Evolutionary conservation across 345 rosid genomes (phyloP), one percentile per base, ranked within the genome.

Genomic region (Gossypium australe): DNA sequence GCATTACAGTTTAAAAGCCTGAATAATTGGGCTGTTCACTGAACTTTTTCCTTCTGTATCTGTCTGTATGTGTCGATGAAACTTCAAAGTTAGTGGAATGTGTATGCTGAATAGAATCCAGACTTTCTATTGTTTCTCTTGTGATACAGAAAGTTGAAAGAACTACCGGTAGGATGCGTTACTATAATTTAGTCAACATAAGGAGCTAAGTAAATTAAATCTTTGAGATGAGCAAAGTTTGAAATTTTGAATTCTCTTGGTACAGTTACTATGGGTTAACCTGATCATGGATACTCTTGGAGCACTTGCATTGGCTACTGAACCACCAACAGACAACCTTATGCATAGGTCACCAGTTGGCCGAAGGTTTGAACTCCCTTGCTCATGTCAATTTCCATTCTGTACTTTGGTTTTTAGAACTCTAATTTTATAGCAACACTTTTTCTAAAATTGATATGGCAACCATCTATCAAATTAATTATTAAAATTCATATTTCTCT

Each of bases 271-370:
- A 63, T 95, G 99, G 99, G 98, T 95, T 61, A 95, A 95, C 84
- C 94, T 95, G 75, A 95, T 95, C 76, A 93, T 93, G 98, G 98
- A 93, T 77, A 95, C 99, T 34, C 97, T 95, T 77, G 99, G 98
- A 78, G 99, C 99, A 56, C 98, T 95, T 47, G 99, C 98, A 68
- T 87, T 95, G 75, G 99, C 98, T 64, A 95, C 99, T 43, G 99
- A 95, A 80, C 98, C 98, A 52, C 99, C 99, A 71, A 95, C 99
- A 3, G 99, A 95, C 78, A 90, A 85, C 60, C 98, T 95, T 63
- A 95, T 95, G 99, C 86, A 86, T 34, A 87, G 97, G 79, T 16
- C 84, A 53, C 99, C 99, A 41, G 98, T 95, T 75, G 99, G 99
- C 78, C 87, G 99, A 80, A 95, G 96, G 99, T 95, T 77, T 69